Base-by-base conservation (phyloP, 2,329 filamentous ascomycete genomes). In the Ceratocystis colombiana region DNA sequence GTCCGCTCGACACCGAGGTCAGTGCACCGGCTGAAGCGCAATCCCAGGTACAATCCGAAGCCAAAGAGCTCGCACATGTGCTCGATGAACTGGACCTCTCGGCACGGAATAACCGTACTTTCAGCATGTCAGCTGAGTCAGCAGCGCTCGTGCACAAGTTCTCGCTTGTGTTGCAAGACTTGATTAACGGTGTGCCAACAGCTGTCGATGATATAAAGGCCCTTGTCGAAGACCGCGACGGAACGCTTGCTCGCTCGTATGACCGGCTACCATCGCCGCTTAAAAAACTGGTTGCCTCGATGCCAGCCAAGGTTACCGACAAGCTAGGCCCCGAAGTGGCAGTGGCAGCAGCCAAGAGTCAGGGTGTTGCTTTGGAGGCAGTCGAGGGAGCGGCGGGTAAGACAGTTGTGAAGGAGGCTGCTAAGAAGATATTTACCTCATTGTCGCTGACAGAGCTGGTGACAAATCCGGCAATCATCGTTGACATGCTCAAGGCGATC, bases 171-270 rank as follows among this genome's bases (percentile, higher is more conserved):
- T 88, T 99, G 73, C 94, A 93, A 73, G 94, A 99, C 74, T 83
- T 96, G 17, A 84, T 94, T 72, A 92, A 91, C 73, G 94, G 94
- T 69, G 94, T 90, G 1, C 94, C 94, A 2, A 96, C 93, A 0
- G 94, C 94, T 2, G 96, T 95, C 75, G 82, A 88, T 72, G 94
- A 99, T 74, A 86, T 99, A n/a, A 85, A 79, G 2, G 72, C 73
- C 15, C 79, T 88, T 25, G 75, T 87, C 55, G 82, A 86, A 68
- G 83, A 86, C 72, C 80, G 80, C 68, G 82, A 87, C 72, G 81
- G 82, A 67, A 77, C 80, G n/a, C 77, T 87, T n/a, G 77, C 79
- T 50, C 79, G 79, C 67, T 80, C 79, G 68, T 87, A 82, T 72
- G 83, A 85, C 67, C 81, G 85, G 69, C 82, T 97, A 57, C 93